phyloP scores from a whole-genome alignment of 768 basidiomycete species.

The Xerocomus brunneocitrinus region DNA sequence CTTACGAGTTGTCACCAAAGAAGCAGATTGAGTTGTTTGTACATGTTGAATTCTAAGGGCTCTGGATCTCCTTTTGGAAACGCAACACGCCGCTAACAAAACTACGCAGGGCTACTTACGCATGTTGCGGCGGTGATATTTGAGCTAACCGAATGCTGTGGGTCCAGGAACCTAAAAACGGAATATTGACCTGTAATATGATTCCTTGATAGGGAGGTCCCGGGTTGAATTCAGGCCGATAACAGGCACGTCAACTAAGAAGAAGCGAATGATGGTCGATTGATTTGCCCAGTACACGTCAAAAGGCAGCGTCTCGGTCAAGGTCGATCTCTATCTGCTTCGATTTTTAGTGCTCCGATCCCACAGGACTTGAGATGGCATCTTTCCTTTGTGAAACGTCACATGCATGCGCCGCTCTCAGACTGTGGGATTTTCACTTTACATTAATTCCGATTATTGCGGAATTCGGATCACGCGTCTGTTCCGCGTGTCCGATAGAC shows the following conservation, averaged over 20 bases:
- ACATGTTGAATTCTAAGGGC: slow-evolving; percentile 25
- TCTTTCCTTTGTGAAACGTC: slow-evolving; percentile 14
- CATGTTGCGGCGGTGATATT: too few relatives aligned
- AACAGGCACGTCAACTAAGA: slow-evolving; percentile 15
- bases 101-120: too few relatives aligned
- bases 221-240: slow-evolving; percentile 71
- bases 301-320: slow-evolving; percentile 12
- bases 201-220: slow-evolving; percentile 48
- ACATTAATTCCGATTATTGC: slow-evolving; percentile 25
- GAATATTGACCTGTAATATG: too few relatives aligned
- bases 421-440: slow-evolving; percentile 6
- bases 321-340: slow-evolving; percentile 12
- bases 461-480: slow-evolving; percentile 28
- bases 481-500: slow-evolving; percentile 14
- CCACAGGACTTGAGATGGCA: slow-evolving; percentile 1
- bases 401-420: too few relatives aligned
- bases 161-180: too few relatives aligned
- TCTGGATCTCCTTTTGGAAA: slow-evolving; percentile 9
- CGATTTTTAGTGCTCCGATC: slow-evolving; percentile 5
- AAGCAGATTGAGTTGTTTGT: slow-evolving; percentile 25
- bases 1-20: slow-evolving; percentile 7
- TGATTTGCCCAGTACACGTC: slow-evolving; percentile 16
- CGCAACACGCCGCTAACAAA: too few relatives aligned
- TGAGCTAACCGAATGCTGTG: too few relatives aligned
- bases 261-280: slow-evolving; percentile 14